phyloP scores from a whole-genome alignment of 306 rosid genomes.

The Inga oerstediana region DNA sequence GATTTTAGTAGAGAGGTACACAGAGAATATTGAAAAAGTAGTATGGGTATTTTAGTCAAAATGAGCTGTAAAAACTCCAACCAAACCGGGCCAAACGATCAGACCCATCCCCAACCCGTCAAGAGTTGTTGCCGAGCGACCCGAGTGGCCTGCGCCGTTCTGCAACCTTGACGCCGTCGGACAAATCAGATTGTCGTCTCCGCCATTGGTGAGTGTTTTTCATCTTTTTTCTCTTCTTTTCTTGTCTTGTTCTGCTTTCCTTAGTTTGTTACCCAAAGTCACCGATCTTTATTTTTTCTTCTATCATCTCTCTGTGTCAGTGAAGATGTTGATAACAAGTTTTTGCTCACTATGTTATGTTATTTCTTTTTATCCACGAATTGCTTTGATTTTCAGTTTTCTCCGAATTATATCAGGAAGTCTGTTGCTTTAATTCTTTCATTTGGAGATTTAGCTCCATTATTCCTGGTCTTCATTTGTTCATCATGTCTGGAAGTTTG shows the following conservation, averaged over 20 bases:
- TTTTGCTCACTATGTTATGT: conserved; percentile 16
- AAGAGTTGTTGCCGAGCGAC: not conserved
- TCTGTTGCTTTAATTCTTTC: conserved; percentile 12
- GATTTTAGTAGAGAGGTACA: too few relatives aligned
- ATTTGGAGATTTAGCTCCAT: not conserved
- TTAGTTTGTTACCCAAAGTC: not conserved
- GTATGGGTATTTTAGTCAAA: too few relatives aligned
- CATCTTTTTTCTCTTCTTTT: not conserved
- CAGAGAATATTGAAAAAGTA: too few relatives aligned
- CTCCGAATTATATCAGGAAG: not conserved
- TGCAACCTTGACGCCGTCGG: not conserved
- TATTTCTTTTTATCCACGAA: not conserved
- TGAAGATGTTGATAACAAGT: conserved; percentile 96
- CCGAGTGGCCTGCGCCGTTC: not conserved
- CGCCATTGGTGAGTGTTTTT: not conserved
- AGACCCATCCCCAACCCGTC: too few relatives aligned
- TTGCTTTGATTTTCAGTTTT: not conserved
- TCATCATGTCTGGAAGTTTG: not conserved
- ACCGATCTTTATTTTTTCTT: not conserved
- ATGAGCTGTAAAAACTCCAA: too few relatives aligned
- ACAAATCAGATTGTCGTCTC: not conserved
- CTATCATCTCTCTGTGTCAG: conserved; percentile 37
- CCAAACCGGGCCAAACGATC: too few relatives aligned
- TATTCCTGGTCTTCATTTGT: not conserved
- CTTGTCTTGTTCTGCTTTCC: not conserved